Evolutionary conservation across 768 basidiomycete species (phyloP), one percentile per base, ranked within the genome.

Genomic region (Pleurotus cornucopiae): DNA sequence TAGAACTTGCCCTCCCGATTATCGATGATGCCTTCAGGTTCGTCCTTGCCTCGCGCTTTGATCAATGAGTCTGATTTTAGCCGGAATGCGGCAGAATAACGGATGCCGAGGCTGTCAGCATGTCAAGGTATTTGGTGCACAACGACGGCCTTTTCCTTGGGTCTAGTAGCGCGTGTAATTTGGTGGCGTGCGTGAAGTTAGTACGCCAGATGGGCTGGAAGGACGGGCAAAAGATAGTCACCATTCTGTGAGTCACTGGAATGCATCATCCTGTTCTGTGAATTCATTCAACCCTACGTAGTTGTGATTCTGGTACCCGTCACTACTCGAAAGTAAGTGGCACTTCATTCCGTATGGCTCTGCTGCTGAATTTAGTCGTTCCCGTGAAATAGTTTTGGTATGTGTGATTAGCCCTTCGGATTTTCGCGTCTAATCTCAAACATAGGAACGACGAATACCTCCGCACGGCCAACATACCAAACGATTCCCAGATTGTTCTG

Each of bases 81-180:
- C 47, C 34, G 11, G 46, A 52, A 34, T 37, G 30, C 6, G n/a
- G 7, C 66, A 95, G 95, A 57, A 85, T 98, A 67, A 88, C 90
- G 2, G 97, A 98, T 61, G 85, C 81, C 1, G 96, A 99, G 71
- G 96, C 96, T 0, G 92, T 98, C 46, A 84, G 89, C 6, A 98
- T 98, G 96, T 89, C 94, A 1, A 85, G 95, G 7, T 94, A 94
- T 67, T 81, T 99, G 16, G 93, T 97, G 3, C 76, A 87, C 49
- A 76, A 91, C 55, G 96, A 98, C 61, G 97, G 97, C 0, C 75
- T 99, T 23, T 98, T 95, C 73, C 76, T 98, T 25, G 97, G 97
- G 12, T 98, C 95, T 0, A 96, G 93, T 58, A 95, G 92, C 63
- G 96, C 97, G 0, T 95, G 94, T 67, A 99, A 98, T 66, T 78